Evolutionary conservation across 345 rosid genomes (phyloP).

Genomic region (Hibiscus tridactylites): DNA sequence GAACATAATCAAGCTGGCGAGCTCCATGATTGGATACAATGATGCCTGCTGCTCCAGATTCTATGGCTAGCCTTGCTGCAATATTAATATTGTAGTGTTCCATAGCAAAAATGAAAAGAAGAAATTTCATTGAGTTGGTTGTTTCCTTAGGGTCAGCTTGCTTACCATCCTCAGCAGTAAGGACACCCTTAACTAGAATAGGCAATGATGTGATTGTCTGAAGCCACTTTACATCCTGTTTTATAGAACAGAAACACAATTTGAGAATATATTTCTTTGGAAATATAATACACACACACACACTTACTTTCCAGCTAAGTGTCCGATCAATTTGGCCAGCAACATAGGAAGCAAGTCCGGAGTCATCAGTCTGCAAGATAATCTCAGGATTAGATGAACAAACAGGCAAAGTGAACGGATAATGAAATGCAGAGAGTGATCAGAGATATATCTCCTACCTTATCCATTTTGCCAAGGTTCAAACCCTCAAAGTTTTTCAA

Average conservation of each 20-base stretch:
- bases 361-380: constrained; percentile 54
- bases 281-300: not conserved
- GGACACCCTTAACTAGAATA: constrained; percentile 85
- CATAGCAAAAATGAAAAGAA: not conserved
- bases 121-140: not conserved
- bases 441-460: constrained; percentile 25
- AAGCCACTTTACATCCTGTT: constrained; percentile 86
- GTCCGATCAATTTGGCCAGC: constrained; percentile 75
- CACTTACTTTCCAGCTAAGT: constrained; percentile 82
- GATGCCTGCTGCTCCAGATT: constrained; percentile 81
- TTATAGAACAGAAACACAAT: not conserved
- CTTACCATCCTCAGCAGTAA: constrained; percentile 87
- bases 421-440: not conserved
- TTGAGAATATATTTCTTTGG: not conserved
- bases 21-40: constrained; percentile 95
- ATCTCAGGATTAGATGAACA: not conserved
- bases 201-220: constrained; percentile 88
- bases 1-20: constrained; percentile 89
- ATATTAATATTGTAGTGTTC: not conserved
- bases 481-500: constrained; percentile 87
- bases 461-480: constrained; percentile 67
- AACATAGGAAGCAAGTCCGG: constrained; percentile 91
- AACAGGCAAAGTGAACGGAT: not conserved
- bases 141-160: constrained; percentile 5
- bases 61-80: constrained; percentile 67